Base-by-base conservation (phyloP, 1,284 basidiomycete species). In the Cutaneotrichosporon sp. region DNA sequence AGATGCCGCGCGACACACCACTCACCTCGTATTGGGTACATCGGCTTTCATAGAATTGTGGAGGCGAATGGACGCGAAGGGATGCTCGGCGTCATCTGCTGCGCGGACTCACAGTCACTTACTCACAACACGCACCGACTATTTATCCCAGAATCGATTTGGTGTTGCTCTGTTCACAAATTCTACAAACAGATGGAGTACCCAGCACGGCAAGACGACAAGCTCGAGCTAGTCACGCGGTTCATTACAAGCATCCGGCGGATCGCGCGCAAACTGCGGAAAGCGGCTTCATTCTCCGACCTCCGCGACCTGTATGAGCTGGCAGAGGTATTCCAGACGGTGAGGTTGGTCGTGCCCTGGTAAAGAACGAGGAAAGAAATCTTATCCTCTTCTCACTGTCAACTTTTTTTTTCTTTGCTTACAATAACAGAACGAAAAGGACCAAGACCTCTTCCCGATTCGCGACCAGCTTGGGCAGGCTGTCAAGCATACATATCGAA, bases 181-280 rank as follows among this genome's bases (percentile, higher is more conserved):
- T 40, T 16, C 5, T 16, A 11, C 38, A 14, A 11, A 13, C 6
- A 13, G 13, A 40, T 40, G 38, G 38, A 40, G 10, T 40, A 40
- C 13, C 38, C 38, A 5, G 13, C 38, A 40, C 38, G 4, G 16
- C 38, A 40, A 14, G 47, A 49, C 10, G 47, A 49, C n/a, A 49
- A 49, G 47, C n/a, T 49, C 47, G 47, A 49, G 9, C 47, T 49
- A 10, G 47, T 49, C 10, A 49, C 47, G 47, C 47, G 47, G 21
- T 49, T 10, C 47, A 49, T 49, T 8, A n/a, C 8, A 4, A 21
- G 22, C n/a, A 49, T 49, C 7, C 47, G 47, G 47, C 47, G 47
- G 2, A 13, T 49, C 5, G 47, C 21, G n/a, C 47, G 47, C n/a
- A 49, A 49, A 8, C 47, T 49, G n/a, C 3, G n/a, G 6, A 21